Evolutionary conservation across 768 basidiomycete species (phyloP), one percentile per base, ranked within the genome.

Genomic region (Pleurotus platypus): DNA sequence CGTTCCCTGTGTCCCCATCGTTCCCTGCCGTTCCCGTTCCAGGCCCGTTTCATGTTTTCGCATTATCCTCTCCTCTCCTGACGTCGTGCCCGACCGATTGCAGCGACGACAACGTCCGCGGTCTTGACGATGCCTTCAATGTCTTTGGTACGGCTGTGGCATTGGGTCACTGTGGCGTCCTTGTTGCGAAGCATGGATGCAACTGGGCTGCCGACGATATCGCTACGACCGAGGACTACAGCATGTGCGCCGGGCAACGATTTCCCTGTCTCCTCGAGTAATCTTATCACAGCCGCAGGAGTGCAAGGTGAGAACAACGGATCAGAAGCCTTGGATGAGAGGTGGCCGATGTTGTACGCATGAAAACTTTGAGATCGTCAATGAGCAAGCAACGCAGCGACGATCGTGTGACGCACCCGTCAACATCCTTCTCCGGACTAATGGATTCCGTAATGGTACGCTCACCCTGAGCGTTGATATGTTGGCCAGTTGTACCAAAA

Each of bases 191-290:
- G 78, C 80, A 99, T 87, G 35, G 92, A 89, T 38, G 88, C 87
- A 49, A 98, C 94, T 26, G 97, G 97, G 63, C 85, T 96, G 55
- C 97, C 97, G 56, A 99, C 97, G 65, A 99, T 98, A 68, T 99
- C 97, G 67, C 91, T 94, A 62, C 97, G 88, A 60, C 97, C 97
- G 45, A 99, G 87, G 20, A 99, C 94, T 57, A 98, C 95, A 9
- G 89, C 86, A 65, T 86, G 83, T 40, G 90, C 77, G 55, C 97
- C 95, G 16, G 85, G 71, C 57, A 98, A 78, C 15, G 83, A 63
- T 57, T 92, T 79, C 5, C 85, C 87, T n/a, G 94, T 92, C 6
- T 86, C 86, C 64, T 98, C 92, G 64, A 99, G 79, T 46, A 99
- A 85, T 60, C 85, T 84, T 64, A 98, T 90, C 54, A 94, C 88